Evolutionary conservation across 371 early-diverging fungal genomes (phyloP).

Genomic region (Haplosporangium sp.): DNA sequence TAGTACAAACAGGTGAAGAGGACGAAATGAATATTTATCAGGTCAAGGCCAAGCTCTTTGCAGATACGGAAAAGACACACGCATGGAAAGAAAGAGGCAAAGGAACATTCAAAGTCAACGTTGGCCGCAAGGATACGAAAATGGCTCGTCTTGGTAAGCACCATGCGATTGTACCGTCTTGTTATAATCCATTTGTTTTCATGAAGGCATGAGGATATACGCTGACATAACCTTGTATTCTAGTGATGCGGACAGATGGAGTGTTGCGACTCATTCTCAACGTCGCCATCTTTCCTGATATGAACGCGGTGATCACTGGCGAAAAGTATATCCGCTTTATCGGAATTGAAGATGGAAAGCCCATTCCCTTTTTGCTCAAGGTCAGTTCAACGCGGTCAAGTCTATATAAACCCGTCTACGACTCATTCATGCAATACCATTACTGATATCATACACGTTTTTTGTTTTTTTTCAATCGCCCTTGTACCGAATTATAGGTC

Average conservation of each 20-base stretch:
- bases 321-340: slow-evolving; percentile 51
- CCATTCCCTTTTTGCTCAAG: slow-evolving; percentile 44
- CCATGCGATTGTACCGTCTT: not conserved
- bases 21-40: slow-evolving; percentile 42
- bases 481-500: too few relatives aligned
- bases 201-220: too few relatives aligned
- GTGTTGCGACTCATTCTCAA: slow-evolving; percentile 47
- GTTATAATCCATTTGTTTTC: too few relatives aligned
- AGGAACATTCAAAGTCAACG: slow-evolving; percentile 50
- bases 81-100: slow-evolving; percentile 52
- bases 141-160: slow-evolving; percentile 39
- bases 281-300: slow-evolving; percentile 37
- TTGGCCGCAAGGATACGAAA: slow-evolving; percentile 31
- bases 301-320: slow-evolving; percentile 41
- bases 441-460: too few relatives aligned
- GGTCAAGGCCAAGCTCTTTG: slow-evolving; percentile 47
- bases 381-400: too few relatives aligned
- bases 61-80: slow-evolving; percentile 41
- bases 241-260: slow-evolving; percentile 53
- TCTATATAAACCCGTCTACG: too few relatives aligned
- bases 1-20: slow-evolving; percentile 51
- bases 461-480: not conserved
- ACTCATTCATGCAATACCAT: too few relatives aligned
- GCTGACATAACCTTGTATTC: not conserved
- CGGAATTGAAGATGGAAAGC: slow-evolving; percentile 41